A percentile compares a stretch with the other conserved stretches of the same genome.
Evolutionary conservation across 192 early-diverging fungal genomes (phyloP).

Genomic region (Rhizophagus clarus): DNA sequence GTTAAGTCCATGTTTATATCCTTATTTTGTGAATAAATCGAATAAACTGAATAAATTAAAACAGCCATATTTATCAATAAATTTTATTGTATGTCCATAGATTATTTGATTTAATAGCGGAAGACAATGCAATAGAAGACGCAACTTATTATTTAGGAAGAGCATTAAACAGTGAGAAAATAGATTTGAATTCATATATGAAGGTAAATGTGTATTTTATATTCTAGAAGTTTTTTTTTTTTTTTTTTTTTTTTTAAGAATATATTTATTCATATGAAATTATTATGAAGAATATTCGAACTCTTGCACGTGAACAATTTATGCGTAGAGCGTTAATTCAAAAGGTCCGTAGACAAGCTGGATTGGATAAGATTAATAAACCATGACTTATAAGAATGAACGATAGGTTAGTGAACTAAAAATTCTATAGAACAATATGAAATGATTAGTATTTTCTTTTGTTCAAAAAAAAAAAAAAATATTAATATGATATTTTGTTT

Average conservation of each 20-base stretch:
- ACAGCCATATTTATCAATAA: constrained; percentile 24
- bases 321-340: constrained; percentile 79
- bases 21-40: background rate
- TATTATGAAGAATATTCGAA: constrained; percentile 63
- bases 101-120: constrained; percentile 83
- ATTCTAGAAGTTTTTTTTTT: background rate
- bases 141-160: constrained; percentile 80
- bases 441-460: too few relatives aligned
- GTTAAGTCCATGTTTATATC: constrained; percentile 39
- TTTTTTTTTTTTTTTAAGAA: background rate
- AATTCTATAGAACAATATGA: too few relatives aligned
- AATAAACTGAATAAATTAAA: too few relatives aligned
- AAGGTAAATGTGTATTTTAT: constrained; percentile 51
- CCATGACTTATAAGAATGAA: background rate
- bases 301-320: constrained; percentile 86
- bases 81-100: constrained; percentile 45
- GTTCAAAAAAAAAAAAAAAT: too few relatives aligned
- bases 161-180: constrained; percentile 74
- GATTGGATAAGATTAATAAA: constrained; percentile 24
- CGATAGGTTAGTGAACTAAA: background rate
- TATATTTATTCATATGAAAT: constrained; percentile 12
- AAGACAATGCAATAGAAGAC: constrained; percentile 89
- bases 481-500: too few relatives aligned
- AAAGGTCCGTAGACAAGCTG: constrained; percentile 60
- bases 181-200: constrained; percentile 76